Base-by-base conservation (phyloP, 805 yeast species). In the Wickerhamiella domercqiae region DNA sequence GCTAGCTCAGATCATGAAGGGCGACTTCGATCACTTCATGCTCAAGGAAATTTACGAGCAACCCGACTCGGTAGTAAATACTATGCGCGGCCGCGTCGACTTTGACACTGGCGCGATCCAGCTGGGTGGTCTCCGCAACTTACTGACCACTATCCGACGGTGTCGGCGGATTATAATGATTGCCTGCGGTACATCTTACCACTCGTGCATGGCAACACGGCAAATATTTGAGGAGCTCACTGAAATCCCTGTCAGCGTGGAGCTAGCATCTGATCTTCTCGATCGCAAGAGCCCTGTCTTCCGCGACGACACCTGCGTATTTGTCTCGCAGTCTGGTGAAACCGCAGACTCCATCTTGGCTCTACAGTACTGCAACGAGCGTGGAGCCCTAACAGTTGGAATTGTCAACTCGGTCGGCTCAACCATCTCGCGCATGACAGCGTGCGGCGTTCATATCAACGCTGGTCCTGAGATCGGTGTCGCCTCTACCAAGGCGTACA, bases 391-490 rank as follows among this genome's bases (percentile, higher is more conserved):
- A 48, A 84, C 95, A 21, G 90, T 90, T 40, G 99, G 99, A 64
- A 81, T 90, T 54, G 98, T 90, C 45, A 90, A 90, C 68, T 72
- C 86, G 48, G 99, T 90, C 31, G 99, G 99, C 54, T 90, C 98
- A 4, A 75, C 90, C 30, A 83, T 90, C 60, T 87, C 97, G 5
- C 77, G 99, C 64, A 84, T 75, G 55, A 90, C 99, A 17, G 94
- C 86, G 62, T 90, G 98, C 68, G 99, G 99, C 73, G 95, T 90
- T 40, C 99, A 90, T 60, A 86, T 90, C 58, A 90, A 90, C 57
- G 98, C 98, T 35, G 99, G 99, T 47, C 98, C 98, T 33, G 99
- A 90, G 64, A 90, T 90, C 47, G 97, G 98, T 61, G 99, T 90
- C 49, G 99, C 99, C 7, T 84, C 96, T 9, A 90, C 99, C 34